phyloP scores from a whole-genome alignment of 805 yeast genomes.

The Cyberlindnera euphorbiae region DNA sequence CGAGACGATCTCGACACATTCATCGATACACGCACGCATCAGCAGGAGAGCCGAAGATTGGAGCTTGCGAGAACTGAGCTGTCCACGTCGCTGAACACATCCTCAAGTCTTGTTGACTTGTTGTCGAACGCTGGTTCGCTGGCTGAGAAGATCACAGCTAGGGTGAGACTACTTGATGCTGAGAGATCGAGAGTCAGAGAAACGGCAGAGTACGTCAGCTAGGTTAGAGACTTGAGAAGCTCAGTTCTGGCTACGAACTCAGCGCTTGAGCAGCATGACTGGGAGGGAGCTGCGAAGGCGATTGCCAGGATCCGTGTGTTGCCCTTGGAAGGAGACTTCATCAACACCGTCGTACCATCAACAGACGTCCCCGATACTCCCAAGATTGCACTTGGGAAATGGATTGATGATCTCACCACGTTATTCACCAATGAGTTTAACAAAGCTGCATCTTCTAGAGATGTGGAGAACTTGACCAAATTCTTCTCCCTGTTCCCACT shows the following conservation, averaged over 20 bases:
- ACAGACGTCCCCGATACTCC: conserved; percentile 84
- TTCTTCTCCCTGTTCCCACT: conserved; percentile 87
- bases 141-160: conserved; percentile 63
- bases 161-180: conserved; percentile 62
- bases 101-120: conserved; percentile 49
- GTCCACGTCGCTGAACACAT: conserved; percentile 52
- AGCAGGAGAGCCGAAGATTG: conserved; percentile 34
- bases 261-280: conserved; percentile 64
- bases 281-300: conserved; percentile 74
- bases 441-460: conserved; percentile 59
- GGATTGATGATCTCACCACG: conserved; percentile 54
- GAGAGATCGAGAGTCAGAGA: conserved; percentile 62
- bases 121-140: conserved; percentile 58
- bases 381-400: conserved; percentile 43
- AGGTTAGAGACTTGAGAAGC: conserved; percentile 61
- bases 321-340: conserved; percentile 67
- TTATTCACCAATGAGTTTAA: conserved; percentile 61
- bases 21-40: conserved; percentile 24
- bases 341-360: conserved; percentile 79
- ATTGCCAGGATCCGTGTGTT: conserved; percentile 49
- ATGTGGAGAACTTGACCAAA: conserved; percentile 67
- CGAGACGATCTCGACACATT: conserved; percentile 22
- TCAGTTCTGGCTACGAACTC: conserved; percentile 60
- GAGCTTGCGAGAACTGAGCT: conserved; percentile 61
- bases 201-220: conserved; percentile 59